These are phyloP conservation scores for Phytophthora europaea DNA, from an alignment of 352 stramenopile species.

Conservation along the genomic window DNA sequence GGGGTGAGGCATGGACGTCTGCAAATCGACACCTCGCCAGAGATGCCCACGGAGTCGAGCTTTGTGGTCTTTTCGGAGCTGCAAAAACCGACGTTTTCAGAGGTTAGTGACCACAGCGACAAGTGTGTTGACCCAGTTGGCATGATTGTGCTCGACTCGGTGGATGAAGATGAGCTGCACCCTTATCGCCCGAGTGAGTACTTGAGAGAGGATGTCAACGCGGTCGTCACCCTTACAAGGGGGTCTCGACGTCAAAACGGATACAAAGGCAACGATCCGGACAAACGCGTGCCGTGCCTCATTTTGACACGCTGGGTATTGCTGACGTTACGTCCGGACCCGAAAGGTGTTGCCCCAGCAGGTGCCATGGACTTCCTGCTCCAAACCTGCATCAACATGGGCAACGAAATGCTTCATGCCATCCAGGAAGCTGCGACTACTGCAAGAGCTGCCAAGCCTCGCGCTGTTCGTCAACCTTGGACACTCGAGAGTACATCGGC, in stretches of 20 bases:
- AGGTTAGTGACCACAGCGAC: slow-evolving; percentile 2
- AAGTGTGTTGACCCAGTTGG: slow-evolving; percentile 19
- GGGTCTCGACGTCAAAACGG: slow-evolving; percentile 13
- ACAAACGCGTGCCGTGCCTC: slow-evolving; percentile 30
- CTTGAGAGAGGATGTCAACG: slow-evolving; percentile 40
- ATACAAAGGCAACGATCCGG: not conserved
- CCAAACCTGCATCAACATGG: slow-evolving; percentile 30
- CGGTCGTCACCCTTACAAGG: slow-evolving; percentile 28
- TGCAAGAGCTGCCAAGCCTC: slow-evolving; percentile 8
- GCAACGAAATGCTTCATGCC: slow-evolving; percentile 40
- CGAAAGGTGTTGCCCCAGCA: slow-evolving; percentile 16
- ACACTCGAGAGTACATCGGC: not conserved
- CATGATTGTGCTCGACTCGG: slow-evolving; percentile 40
- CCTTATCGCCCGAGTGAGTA: slow-evolving; percentile 37
- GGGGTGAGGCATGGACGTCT: slow-evolving; percentile 38
- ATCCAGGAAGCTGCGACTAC: slow-evolving; percentile 13
- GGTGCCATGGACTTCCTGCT: slow-evolving; percentile 31
- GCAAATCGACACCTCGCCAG: slow-evolving; percentile 31
- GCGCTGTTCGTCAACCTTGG: not conserved
- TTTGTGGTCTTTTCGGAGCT: slow-evolving; percentile 49
- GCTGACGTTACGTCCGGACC: slow-evolving; percentile 34
- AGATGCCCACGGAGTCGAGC: slow-evolving; percentile 43
- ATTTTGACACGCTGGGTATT: slow-evolving; percentile 46
- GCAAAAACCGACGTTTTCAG: slow-evolving; percentile 8
- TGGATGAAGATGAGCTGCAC: slow-evolving; percentile 50